Evolutionary conservation across 2,329 filamentous ascomycete species (phyloP), one percentile per base, ranked within the genome.

Genomic region (Penicillium concentricum): DNA sequence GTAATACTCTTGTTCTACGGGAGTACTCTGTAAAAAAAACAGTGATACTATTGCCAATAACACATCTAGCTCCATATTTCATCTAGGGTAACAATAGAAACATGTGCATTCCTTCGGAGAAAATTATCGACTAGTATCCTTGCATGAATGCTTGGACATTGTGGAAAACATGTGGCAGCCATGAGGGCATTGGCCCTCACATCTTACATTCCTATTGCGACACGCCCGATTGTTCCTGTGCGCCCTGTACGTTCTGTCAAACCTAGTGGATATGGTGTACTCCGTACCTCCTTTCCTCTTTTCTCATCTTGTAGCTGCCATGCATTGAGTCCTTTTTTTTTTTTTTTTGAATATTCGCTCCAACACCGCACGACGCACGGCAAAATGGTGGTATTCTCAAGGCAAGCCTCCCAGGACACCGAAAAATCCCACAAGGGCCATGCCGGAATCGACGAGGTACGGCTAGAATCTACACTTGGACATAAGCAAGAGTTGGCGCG

Each of bases 401-500:
- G 30, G 12, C 55, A 53, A 28, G 16, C 41, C 37, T 51, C 57
- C 5, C 42, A 32, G 5, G 54, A 54, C 30, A 51, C 39, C 7
- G 55, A 54, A 4, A 56, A 51, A 15, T 32, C 47, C 7, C 15
- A 58, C 15, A 63, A 59, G 22, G 48, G 30, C 7, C 37, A 61
- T 20, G 20, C 45, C 10, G 47, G 45, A 37, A 60, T 69, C 20
- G 68, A 70, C 48, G 58, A 60, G n/a, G 57, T 65, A 13, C 65
- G 63, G 22, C 57, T 69, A 10, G 68, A 70, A 38, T 62, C 67
- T 8, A 62, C 68, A 2, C 51, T 71, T n/a, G 84, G 84, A 1
- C 83, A 87, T 65, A 77, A 76, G 60, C 84, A 86, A 66, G 83
- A 87, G 64, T 71, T 87, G 28, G 77, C 78, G 49, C 76, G 84